These are phyloP conservation scores for Zoysia matrella DNA, from an alignment of 202 grass and related monocot species.

Conservation along the genomic window DNA sequence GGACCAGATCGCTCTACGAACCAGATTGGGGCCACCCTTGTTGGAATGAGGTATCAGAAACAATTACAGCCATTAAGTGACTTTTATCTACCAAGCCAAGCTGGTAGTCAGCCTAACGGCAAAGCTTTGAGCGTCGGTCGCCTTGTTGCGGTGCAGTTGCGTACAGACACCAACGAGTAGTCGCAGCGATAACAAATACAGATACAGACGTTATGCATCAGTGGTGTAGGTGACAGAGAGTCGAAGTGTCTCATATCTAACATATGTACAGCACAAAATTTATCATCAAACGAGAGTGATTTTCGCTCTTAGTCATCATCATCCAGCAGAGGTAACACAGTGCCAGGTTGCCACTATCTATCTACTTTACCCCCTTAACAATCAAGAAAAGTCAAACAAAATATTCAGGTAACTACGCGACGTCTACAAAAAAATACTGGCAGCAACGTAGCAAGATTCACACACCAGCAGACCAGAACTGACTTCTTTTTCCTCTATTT, in stretches of 20 bases:
- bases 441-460: constrained; percentile 18
- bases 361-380: constrained; percentile 27
- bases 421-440: constrained; percentile 8
- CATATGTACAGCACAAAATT: not conserved
- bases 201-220: not conserved
- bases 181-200: not conserved
- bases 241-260: not conserved
- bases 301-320: not conserved
- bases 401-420: not conserved
- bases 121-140: no score
- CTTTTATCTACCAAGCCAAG: not conserved
- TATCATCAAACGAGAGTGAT: not conserved
- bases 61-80: not conserved
- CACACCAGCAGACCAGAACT: constrained; percentile 1
- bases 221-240: not conserved
- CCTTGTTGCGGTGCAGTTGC: not conserved
- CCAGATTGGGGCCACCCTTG: not conserved
- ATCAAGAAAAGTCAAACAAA: not conserved
- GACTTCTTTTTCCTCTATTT: not conserved
- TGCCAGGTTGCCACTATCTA: not conserved
- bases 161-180: not conserved
- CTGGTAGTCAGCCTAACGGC: not conserved
- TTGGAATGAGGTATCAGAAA: not conserved
- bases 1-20: not conserved
- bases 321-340: constrained; percentile 13